Evolutionary conservation across 129 eudicot genomes (phyloP).

Genomic region (Tagetes patula): DNA sequence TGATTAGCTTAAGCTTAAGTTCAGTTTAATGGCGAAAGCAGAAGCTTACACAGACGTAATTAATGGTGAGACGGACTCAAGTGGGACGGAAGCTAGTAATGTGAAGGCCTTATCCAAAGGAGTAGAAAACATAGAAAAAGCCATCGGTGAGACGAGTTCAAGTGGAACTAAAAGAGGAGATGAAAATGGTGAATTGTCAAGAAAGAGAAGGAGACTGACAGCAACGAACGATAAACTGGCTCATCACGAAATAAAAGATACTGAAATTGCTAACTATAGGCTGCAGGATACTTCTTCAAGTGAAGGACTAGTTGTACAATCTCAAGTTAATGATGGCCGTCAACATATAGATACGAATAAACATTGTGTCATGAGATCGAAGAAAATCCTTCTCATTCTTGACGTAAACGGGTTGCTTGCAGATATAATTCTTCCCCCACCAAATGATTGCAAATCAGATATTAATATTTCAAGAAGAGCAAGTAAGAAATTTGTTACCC

Average conservation of each 20-base stretch:
- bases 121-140: neutral
- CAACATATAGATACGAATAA: constrained; percentile 7
- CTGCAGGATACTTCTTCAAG: neutral
- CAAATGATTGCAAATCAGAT: constrained; percentile 60
- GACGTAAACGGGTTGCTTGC: constrained; percentile 88
- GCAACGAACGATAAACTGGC: constrained; percentile 9
- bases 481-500: constrained; percentile 50
- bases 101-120: constrained; percentile 9
- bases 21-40: neutral
- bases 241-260: neutral
- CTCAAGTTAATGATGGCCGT: neutral
- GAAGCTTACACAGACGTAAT: neutral
- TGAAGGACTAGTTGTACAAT: neutral
- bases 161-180: neutral
- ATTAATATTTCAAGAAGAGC: constrained; percentile 57
- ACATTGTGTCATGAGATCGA: constrained; percentile 17
- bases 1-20: neutral
- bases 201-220: constrained; percentile 18
- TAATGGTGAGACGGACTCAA: constrained; percentile 27
- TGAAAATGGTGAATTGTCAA: constrained; percentile 15
- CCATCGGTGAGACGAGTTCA: neutral
- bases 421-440: constrained; percentile 66
- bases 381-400: constrained; percentile 73
- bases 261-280: constrained; percentile 2
- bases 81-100: constrained; percentile 8